A percentile compares a stretch with the other conserved stretches of the same genome.
These are phyloP conservation scores for Cladorrhinum samala DNA, from an alignment of 495 filamentous ascomycete species.

Conservation along the genomic window DNA sequence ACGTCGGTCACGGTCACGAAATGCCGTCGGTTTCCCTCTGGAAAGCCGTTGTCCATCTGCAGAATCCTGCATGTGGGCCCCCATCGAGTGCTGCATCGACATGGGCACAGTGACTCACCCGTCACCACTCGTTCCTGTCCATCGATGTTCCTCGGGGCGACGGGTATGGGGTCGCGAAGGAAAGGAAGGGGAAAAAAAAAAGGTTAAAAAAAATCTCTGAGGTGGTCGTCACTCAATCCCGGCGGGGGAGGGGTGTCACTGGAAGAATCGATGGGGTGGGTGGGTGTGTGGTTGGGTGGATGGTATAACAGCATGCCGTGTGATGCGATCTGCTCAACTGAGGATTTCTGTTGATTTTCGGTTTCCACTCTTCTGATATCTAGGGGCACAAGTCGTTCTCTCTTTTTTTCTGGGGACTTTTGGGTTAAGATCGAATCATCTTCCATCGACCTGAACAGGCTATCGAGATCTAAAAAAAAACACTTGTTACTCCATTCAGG, in stretches of 20 bases:
- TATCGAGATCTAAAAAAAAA: not conserved
- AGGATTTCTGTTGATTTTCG: not conserved
- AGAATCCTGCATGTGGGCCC: conserved; percentile 15
- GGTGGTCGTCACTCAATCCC: not conserved
- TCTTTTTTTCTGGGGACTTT: too few relatives aligned
- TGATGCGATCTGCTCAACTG: not conserved
- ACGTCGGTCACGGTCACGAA: conserved; percentile 19
- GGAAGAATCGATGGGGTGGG: not conserved
- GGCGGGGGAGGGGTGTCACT: not conserved
- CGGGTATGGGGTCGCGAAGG: too few relatives aligned
- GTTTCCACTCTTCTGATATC: not conserved
- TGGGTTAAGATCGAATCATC: too few relatives aligned
- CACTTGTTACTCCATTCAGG: too few relatives aligned
- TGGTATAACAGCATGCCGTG: not conserved
- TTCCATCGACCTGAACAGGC: not conserved
- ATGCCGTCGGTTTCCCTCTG: not conserved
- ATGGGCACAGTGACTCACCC: conserved; percentile 24
- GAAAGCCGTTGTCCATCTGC: conserved; percentile 4
- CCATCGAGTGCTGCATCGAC: conserved; percentile 13
- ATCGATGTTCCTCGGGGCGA: conserved; percentile 17
- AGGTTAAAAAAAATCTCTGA: too few relatives aligned
- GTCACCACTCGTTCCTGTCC: conserved; percentile 23
- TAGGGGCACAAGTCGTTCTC: not conserved
- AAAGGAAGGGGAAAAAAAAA: too few relatives aligned
- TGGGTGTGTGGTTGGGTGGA: not conserved